phyloP scores from a whole-genome alignment of 352 stramenopile species.

The Phytophthora sansomeana region DNA sequence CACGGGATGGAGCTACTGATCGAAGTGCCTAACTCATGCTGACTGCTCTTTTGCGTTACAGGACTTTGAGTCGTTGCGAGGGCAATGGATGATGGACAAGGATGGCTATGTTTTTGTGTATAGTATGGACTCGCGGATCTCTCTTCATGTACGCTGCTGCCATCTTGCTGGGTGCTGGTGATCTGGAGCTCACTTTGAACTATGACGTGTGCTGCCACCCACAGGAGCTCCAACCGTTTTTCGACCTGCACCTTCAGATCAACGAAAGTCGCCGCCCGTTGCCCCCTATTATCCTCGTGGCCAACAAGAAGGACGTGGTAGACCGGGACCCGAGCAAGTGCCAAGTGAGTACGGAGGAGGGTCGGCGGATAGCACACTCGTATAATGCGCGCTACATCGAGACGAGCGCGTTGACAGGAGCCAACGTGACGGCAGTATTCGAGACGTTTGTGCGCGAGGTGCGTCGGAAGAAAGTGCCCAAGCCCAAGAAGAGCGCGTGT shows the following conservation, averaged over 20 bases:
- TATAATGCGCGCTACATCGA: conserved; percentile 92
- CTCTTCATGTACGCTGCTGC: conserved; percentile 65
- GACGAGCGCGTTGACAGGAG: conserved; percentile 85
- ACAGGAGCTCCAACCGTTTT: conserved; percentile 89
- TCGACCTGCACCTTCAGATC: conserved; percentile 90
- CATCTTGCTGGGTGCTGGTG: conserved; percentile 6
- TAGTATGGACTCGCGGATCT: conserved; percentile 90
- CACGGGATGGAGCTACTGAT: neutral
- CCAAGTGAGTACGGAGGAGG: conserved; percentile 88
- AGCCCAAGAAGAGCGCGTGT: conserved; percentile 79
- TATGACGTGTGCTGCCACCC: conserved; percentile 7
- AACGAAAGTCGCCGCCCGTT: conserved; percentile 83
- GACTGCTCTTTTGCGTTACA: conserved; percentile 15
- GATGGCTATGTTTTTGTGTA: conserved; percentile 93
- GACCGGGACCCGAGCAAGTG: conserved; percentile 83
- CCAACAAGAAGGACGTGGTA: conserved; percentile 91
- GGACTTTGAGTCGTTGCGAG: conserved; percentile 90
- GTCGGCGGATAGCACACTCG: conserved; percentile 81
- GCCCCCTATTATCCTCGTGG: conserved; percentile 88
- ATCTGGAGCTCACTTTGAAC: neutral
- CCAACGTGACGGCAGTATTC: conserved; percentile 88
- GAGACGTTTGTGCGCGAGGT: conserved; percentile 89
- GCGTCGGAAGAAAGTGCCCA: conserved; percentile 81
- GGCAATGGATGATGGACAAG: conserved; percentile 93
- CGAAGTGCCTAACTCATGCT: neutral